A percentile compares a stretch with the other conserved stretches of the same genome.
These are phyloP conservation scores for Quercus tomentella DNA, from an alignment of 331 rosid genomes.

Conservation along the genomic window DNA sequence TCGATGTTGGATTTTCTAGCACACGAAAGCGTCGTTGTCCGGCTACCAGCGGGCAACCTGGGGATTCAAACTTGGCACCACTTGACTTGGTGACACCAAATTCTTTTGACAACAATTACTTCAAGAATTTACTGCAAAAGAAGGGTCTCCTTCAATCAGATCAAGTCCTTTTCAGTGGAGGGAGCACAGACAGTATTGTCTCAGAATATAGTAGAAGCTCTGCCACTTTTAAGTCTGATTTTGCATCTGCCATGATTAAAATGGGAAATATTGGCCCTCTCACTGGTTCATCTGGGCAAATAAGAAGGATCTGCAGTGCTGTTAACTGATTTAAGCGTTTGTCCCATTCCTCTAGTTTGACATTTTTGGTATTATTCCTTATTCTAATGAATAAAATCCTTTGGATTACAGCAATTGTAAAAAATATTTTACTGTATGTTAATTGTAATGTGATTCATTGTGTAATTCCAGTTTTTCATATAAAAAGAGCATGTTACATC, in stretches of 20 bases:
- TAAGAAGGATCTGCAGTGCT: background rate
- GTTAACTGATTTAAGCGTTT: background rate
- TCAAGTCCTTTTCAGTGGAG: slow-evolving; percentile 22
- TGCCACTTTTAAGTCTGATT: slow-evolving; percentile 15
- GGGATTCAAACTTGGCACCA: slow-evolving; percentile 15
- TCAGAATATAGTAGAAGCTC: slow-evolving; percentile 19
- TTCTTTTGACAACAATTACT: slow-evolving; percentile 29
- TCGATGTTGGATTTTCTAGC: slow-evolving; percentile 18
- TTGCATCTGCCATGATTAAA: slow-evolving; percentile 27
- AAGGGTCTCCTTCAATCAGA: slow-evolving; percentile 28
- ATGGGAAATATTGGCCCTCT: slow-evolving; percentile 20
- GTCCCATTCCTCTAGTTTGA: background rate
- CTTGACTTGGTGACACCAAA: slow-evolving; percentile 25
- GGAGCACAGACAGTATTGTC: slow-evolving; percentile 13
- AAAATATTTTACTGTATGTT: background rate
- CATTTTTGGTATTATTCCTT: background rate
- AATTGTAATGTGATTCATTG: background rate
- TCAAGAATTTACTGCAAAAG: slow-evolving; percentile 27
- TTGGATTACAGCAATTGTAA: background rate
- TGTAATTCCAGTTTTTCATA: background rate
- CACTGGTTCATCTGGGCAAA: slow-evolving; percentile 17
- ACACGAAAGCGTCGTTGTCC: slow-evolving; percentile 21
- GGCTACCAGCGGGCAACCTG: background rate
- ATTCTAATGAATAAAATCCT: too few species aligned
- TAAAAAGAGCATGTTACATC: background rate